Conservation (phyloP, 2,329 filamentous ascomycete genomes). For the Verticillium albo-atrum region DNA sequence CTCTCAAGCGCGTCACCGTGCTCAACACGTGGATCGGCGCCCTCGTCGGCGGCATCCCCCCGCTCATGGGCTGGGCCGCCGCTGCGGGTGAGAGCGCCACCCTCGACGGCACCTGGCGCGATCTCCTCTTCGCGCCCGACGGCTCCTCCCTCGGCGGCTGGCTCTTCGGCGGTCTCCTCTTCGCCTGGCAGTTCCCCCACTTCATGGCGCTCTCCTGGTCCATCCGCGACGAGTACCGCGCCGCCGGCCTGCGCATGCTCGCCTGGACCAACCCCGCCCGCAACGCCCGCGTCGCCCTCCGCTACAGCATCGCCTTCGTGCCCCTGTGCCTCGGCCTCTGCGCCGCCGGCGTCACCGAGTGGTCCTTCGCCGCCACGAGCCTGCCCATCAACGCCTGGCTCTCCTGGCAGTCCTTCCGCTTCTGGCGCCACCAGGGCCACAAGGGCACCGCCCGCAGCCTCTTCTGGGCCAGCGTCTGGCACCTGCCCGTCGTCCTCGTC, state of each 20-base stretch:
- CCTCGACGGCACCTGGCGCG: conserved; percentile 66
- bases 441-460: conserved; percentile 76
- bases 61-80: conserved; percentile 96
- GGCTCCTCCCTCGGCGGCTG: conserved; percentile 73
- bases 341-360: conserved; percentile 76
- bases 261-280: conserved; percentile 81
- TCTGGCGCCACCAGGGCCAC: conserved; percentile 75
- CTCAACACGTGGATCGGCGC: conserved; percentile 95
- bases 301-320: conserved; percentile 82
- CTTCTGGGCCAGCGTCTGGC: conserved; percentile 98
- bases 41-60: conserved; percentile 87
- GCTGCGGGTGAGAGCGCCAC: conserved; percentile 85
- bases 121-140: conserved; percentile 65
- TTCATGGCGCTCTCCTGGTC: conserved; percentile 92
- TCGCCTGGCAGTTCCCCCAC: conserved; percentile 97
- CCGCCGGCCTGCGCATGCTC: conserved; percentile 66
- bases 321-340: conserved; percentile 81
- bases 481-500: conserved; percentile 84
- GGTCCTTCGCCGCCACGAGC: conserved; percentile 77
- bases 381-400: conserved; percentile 84
- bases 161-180: conserved; percentile 78
- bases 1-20: conserved; percentile 79
- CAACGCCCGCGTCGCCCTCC: conserved; percentile 81
- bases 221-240: conserved; percentile 85
- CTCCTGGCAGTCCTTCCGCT: conserved; percentile 69